Base-by-base conservation (phyloP, 257 asterid genomes). In the Paulownia fortunei region DNA sequence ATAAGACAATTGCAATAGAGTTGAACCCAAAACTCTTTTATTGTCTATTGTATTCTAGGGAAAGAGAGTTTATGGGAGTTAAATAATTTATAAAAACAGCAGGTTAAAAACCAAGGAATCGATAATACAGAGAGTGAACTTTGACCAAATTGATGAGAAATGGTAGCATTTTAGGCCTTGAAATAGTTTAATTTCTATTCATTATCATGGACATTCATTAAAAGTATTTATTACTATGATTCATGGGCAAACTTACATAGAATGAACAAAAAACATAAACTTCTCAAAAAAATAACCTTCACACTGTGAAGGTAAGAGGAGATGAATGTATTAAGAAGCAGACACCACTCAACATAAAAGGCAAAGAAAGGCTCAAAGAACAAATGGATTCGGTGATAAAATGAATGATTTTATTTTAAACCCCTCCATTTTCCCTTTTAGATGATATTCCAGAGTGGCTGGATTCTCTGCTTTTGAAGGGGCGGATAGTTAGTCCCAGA, bases 1-100 rank as follows among this genome's bases (percentile, higher is more conserved):
- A 68, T 16, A 72, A 61, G 54, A 59, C 36, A 83, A 32, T 60
- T 65, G 64, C 39, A 58, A 58, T 19, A 10, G 64, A 41, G 19
- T 64, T 52, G 46, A 54, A 58, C 76, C 39, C 16, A 24, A 8
- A 60, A 42, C 41, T 23, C 39, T 15, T 80, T 27, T 41, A 77
- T 16, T 30, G 42, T n/a, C 16, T 36, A 27, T 46, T 46, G 62
- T 41, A 63, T 8, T 37, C 19, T 37, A 69, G 59, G 37, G 16
- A 52, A 66, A 42, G 27, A 34, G 24, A 55, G 65, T 64, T n/a
- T 36, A 9, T 32, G 13, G 9, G 49, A 24, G 76, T 55, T 24
- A 58, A 39, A 16, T 56, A 23, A 69, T 30, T 18, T 16, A 6
- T 34, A 58, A 26, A 16, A 19, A 9, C 2, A 52, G 41, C 54